Evolutionary conservation across 1,139 yeast species (phyloP).

Genomic region (Entelexis paramagnoliae): DNA sequence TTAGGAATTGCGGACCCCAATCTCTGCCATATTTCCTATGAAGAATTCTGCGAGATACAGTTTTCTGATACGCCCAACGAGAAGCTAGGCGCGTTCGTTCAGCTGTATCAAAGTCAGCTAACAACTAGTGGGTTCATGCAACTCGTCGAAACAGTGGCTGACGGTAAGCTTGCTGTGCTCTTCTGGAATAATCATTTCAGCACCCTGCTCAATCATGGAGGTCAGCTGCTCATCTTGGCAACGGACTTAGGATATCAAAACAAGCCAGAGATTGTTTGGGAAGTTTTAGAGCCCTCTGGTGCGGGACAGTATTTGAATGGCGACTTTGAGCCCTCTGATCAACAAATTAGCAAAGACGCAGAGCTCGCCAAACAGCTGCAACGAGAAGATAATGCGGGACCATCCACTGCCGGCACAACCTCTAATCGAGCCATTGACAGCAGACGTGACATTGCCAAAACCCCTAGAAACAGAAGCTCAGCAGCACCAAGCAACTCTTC

Average conservation of each 20-base stretch:
- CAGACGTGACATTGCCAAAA: too few species aligned
- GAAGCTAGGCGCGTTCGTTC: conserved; percentile 10
- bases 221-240: conserved; percentile 15
- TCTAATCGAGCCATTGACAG: too few species aligned
- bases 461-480: too few species aligned
- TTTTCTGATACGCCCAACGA: conserved; percentile 9
- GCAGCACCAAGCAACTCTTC: too few species aligned
- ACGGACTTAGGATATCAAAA: conserved; percentile 21
- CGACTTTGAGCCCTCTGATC: conserved; percentile 5
- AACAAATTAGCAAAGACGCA: conserved; percentile 4
- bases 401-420: too few species aligned
- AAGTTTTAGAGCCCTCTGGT: conserved; percentile 17
- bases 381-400: background rate
- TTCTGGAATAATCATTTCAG: conserved; percentile 25
- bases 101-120: conserved; percentile 19
- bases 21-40: conserved; percentile 14
- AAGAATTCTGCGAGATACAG: conserved; percentile 10
- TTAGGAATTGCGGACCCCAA: background rate
- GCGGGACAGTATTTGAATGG: conserved; percentile 21
- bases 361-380: conserved; percentile 7
- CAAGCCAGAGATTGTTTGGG: conserved; percentile 21
- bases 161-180: conserved; percentile 17
- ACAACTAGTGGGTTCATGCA: conserved; percentile 15
- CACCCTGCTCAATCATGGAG: conserved; percentile 16
- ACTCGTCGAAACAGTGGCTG: conserved; percentile 3